These are phyloP conservation scores for Pouteria campechiana DNA, from an alignment of 179 eudicot species.

Conservation along the genomic window DNA sequence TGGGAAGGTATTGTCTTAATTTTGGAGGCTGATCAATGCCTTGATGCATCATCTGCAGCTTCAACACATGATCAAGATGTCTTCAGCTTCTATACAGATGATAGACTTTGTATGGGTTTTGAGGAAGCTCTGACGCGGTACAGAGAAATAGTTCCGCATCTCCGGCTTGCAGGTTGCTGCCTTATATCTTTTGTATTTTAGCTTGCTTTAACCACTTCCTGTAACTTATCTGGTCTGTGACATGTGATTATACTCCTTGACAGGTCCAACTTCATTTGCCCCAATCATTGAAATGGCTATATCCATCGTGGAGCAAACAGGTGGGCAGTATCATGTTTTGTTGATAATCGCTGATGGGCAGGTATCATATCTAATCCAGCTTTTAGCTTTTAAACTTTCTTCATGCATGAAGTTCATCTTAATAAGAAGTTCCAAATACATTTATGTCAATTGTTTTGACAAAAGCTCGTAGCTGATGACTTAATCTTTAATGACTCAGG, in stretches of 20 bases:
- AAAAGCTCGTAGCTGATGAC: too few species aligned
- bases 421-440: too few species aligned
- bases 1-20: neutral
- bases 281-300: conserved; percentile 27
- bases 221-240: neutral
- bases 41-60: conserved; percentile 10
- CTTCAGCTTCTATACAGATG: conserved; percentile 24
- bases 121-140: conserved; percentile 25
- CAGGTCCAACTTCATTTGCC: conserved; percentile 38
- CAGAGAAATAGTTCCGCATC: conserved; percentile 26
- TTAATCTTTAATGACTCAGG: too few species aligned
- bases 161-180: conserved; percentile 22
- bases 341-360: conserved; percentile 33
- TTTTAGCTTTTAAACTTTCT: too few species aligned
- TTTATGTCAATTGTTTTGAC: too few species aligned
- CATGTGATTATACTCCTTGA: neutral
- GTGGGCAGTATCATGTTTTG: conserved; percentile 27
- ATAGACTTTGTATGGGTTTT: conserved; percentile 20
- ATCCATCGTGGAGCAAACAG: conserved; percentile 20
- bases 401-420: too few species aligned
- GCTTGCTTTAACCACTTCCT: neutral
- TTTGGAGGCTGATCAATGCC: neutral
- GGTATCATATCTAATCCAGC: conserved; percentile 6
- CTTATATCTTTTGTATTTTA: neutral
- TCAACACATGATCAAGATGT: conserved; percentile 32